Evolutionary conservation across 176 grass and related monocot species (phyloP), one percentile per base, ranked within the genome.

Genomic region (Avena insularis): DNA sequence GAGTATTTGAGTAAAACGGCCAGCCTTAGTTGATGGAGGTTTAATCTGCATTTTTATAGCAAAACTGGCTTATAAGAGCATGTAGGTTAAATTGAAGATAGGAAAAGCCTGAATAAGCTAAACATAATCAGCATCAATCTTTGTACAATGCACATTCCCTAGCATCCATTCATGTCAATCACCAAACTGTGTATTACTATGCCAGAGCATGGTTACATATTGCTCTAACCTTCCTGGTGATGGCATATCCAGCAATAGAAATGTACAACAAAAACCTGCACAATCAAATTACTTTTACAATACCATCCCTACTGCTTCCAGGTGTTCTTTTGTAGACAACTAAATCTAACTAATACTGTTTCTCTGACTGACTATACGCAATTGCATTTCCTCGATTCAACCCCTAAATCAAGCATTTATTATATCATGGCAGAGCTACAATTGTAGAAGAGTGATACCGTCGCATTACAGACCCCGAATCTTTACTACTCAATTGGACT

Each of bases 1-100:
- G 63, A 99, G 97, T 62, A 99, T 88, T 69, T 92, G 91, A 66
- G 97, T 99, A 91, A 99, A 99, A 76, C 89, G 91, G 25, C 94
- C 94, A 87, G 86, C 86, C 79, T 84, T 83, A 75, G 97, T 93
- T 19, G 91, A 87, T 46, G 91, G 94, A n/a, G 94, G 91, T 70
- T 92, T 96, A 82, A 99, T 97, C 97, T 99, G 94, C 79, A 94
- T 82, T 82, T 79, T 85, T 67, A 76, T 56, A 81, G 12, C 47
- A 90, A 85, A 87, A 60, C 10, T 35, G 63, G 1, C 4, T 40
- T 69, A 61, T 77, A 15, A 78, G 23, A 36, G 23, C 23, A 73
- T 71, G 50, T 49, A 25, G 36, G 85, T 57, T 14, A 19, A 50
- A 66, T 25, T 21, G 19, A 67, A 89, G 6, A n/a, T 80, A 33